A percentile compares a stretch with the other conserved stretches of the same genome.
These are phyloP conservation scores for Pichia pseudocactophila DNA, from an alignment of 805 yeast species.

Conservation along the genomic window DNA sequence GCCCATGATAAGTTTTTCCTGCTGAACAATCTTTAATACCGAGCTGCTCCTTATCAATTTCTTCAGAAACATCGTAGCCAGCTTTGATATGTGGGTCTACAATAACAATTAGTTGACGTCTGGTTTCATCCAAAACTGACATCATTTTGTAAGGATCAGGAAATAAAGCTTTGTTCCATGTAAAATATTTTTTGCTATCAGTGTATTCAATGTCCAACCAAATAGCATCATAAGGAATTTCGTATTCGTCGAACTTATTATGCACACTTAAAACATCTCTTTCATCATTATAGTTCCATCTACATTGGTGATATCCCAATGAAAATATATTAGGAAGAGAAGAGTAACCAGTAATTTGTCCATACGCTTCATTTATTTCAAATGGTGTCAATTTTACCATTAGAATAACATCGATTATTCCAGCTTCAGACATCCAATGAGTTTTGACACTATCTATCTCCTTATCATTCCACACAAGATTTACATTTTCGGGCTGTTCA, in stretches of 20 bases:
- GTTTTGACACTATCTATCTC: conserved; percentile 27
- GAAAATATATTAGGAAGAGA: conserved; percentile 69
- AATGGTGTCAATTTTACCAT: conserved; percentile 49
- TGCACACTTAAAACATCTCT: conserved; percentile 72
- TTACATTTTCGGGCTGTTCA: conserved; percentile 8
- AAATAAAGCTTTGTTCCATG: conserved; percentile 73
- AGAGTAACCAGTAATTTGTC: conserved; percentile 63
- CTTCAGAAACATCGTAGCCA: conserved; percentile 56
- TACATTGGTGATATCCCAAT: conserved; percentile 88
- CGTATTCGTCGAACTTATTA: conserved; percentile 57
- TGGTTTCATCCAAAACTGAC: conserved; percentile 52
- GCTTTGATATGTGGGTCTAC: conserved; percentile 88
- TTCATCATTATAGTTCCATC: conserved; percentile 95
- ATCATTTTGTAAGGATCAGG: conserved; percentile 70
- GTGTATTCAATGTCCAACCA: conserved; percentile 96
- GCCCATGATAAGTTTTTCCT: conserved; percentile 56
- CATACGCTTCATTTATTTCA: conserved; percentile 52
- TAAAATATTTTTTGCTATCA: conserved; percentile 77
- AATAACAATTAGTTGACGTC: conserved; percentile 74
- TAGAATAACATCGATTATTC: conserved; percentile 67
- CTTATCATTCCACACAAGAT: conserved; percentile 2
- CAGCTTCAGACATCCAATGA: conserved; percentile 95
- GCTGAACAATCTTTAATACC: conserved; percentile 38
- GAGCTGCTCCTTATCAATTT: conserved; percentile 39
- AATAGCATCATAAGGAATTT: conserved; percentile 80